Conservation (phyloP, 768 basidiomycete species). For the Psilocybe subaeruginosa region DNA sequence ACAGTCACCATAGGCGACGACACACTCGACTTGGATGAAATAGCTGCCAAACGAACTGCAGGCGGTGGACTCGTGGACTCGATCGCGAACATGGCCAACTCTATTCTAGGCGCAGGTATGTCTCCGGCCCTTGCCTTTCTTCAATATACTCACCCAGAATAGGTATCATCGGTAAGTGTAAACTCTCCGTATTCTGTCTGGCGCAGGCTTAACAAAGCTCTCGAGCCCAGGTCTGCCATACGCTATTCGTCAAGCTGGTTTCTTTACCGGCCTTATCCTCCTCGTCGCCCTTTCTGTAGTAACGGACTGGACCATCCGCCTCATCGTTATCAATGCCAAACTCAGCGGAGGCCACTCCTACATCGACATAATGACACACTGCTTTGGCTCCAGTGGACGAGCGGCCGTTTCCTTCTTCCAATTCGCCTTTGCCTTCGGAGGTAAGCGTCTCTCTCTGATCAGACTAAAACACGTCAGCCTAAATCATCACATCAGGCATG, state of each 20-base stretch:
- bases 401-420: conserved; percentile 97
- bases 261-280: conserved; percentile 84
- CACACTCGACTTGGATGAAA: conserved; percentile 68
- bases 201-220: conserved; percentile 9
- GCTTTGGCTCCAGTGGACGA: conserved; percentile 90
- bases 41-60: conserved; percentile 64
- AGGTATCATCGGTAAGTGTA: conserved; percentile 73
- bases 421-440: conserved; percentile 97
- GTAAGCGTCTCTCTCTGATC: conserved; percentile 39
- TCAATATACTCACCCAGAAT: conserved; percentile 13
- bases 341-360: conserved; percentile 91
- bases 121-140: conserved; percentile 15
- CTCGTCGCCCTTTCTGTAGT: conserved; percentile 78
- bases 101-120: conserved; percentile 90
- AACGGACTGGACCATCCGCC: conserved; percentile 98
- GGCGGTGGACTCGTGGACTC: conserved; percentile 82
- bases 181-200: conserved; percentile 1
- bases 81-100: conserved; percentile 94
- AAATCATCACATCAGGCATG: conserved; percentile 65
- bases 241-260: conserved; percentile 92
- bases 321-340: conserved; percentile 96
- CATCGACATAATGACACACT: conserved; percentile 92
- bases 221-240: conserved; percentile 79
- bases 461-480: not conserved
- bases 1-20: conserved; percentile 34